Evolutionary conservation across 768 basidiomycete genomes (phyloP).

Genomic region (Neoboletus brunneissimus): DNA sequence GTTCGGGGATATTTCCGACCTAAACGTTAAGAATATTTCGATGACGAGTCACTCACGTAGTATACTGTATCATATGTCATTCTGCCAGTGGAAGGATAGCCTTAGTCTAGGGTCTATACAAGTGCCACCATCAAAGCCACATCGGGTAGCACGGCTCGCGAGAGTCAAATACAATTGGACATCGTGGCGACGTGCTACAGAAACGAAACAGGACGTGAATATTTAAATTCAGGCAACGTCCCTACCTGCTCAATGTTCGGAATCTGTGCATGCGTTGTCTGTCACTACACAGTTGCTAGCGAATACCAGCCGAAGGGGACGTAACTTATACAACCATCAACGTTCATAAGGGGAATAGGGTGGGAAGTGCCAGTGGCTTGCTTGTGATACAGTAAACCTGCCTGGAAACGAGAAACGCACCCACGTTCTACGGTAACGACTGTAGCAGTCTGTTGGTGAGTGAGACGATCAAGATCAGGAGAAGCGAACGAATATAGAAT

Average conservation of each 20-base stretch:
- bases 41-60: neutral
- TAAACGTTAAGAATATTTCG: neutral
- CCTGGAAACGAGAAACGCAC: neutral
- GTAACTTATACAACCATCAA: neutral
- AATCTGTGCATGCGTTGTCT: neutral
- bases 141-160: neutral
- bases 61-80: neutral
- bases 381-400: neutral
- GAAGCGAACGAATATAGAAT: neutral
- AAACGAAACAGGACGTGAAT: neutral
- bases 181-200: neutral
- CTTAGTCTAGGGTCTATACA: no score
- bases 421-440: neutral
- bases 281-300: neutral
- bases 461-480: slow-evolving; percentile 7
- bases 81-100: neutral
- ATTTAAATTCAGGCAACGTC: neutral
- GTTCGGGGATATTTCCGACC: slow-evolving; percentile 2
- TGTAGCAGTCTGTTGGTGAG: neutral
- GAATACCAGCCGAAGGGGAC: neutral
- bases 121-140: neutral
- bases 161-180: neutral
- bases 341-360: slow-evolving; percentile 6
- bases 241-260: neutral
- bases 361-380: neutral